Percentiles rank a stretch among this genome's conserved stretches.
Evolutionary conservation across 805 yeast species (phyloP).

Genomic region (Saturnispora bothae): DNA sequence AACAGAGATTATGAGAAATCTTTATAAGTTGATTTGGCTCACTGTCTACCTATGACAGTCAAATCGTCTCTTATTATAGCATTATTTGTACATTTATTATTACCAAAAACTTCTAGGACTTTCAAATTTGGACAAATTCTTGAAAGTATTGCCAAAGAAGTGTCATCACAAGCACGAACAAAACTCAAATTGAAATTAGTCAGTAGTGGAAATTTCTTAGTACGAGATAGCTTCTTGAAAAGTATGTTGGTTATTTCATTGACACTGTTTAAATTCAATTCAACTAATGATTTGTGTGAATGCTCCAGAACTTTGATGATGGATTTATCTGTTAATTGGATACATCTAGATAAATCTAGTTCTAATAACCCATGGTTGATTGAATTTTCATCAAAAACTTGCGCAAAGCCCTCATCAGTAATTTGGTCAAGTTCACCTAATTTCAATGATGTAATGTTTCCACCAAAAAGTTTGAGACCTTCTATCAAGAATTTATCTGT

Average conservation of each 20-base stretch:
- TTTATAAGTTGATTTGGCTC: conserved; percentile 30
- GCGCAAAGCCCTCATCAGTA: conserved; percentile 55
- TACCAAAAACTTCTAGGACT: conserved; percentile 72
- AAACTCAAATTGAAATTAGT: conserved; percentile 71
- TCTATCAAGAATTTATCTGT: conserved; percentile 52
- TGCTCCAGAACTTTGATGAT: conserved; percentile 51
- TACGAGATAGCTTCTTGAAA: conserved; percentile 37
- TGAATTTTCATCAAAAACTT: conserved; percentile 48
- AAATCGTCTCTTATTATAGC: conserved; percentile 45
- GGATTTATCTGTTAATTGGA: conserved; percentile 52
- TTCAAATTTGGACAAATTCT: conserved; percentile 50
- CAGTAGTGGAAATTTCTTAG: conserved; percentile 42
- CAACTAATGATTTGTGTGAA: conserved; percentile 53
- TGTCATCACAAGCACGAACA: conserved; percentile 66
- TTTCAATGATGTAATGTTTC: conserved; percentile 46
- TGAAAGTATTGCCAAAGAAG: conserved; percentile 45
- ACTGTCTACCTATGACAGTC: conserved; percentile 61
- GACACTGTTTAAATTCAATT: conserved; percentile 67
- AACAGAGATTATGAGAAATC: conserved; percentile 18
- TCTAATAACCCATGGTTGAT: conserved; percentile 48
- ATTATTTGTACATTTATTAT: conserved; percentile 52
- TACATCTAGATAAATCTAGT: conserved; percentile 56
- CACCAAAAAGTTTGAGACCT: conserved; percentile 51
- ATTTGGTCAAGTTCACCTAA: conserved; percentile 50
- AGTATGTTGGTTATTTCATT: conserved; percentile 41